Base-by-base conservation (phyloP, 495 filamentous ascomycete genomes). In the Patellaria atrata region DNA sequence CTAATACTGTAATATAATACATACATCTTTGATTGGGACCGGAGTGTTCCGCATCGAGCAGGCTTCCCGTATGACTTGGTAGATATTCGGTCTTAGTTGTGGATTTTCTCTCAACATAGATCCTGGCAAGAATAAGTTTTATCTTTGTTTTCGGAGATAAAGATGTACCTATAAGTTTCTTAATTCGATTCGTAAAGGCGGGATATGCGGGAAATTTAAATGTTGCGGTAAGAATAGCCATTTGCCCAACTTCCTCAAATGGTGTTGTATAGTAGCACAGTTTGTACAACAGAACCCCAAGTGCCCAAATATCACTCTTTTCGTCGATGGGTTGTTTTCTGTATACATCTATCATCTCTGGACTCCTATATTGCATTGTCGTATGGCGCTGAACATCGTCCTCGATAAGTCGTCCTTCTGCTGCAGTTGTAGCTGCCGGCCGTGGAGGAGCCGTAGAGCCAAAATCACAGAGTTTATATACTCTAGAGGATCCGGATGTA, bases 211-310 rank as follows among this genome's bases (percentile, higher is more conserved):
- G 91, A 53, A 79, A 96, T 53, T 82, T 89, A 71, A 80, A 97
- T 48, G 71, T 91, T 25, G 91, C 89, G 52, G 94, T 96, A 25
- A 97, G 63, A 44, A 97, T 97, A n/a, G 89, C 89, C 59, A 96
- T 82, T 60, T 93, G 86, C 13, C 89, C 89, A 46, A 89, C 81
- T 37, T 94, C 91, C 58, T 97, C 89, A 50, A 97, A 97, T 3
- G 89, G 89, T 6, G 89, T 97, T 18, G 91, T 97, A 62, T 96
- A 97, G 62, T 96, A 97, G 62, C 89, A 97, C 35, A 97, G 68
- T 64, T 97, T 97, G 64, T 96, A 97, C 30, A 97, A 63, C 30
- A 97, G 64, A 20, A 97, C 89, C 10, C 89, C 89, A 24, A 97
- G 64, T 1, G 89, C 89, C 89, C 89, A 97, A 13, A 97, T 92